Conservation (phyloP, 164 flowering plant species). For the Magnolia kwangsiensis region DNA sequence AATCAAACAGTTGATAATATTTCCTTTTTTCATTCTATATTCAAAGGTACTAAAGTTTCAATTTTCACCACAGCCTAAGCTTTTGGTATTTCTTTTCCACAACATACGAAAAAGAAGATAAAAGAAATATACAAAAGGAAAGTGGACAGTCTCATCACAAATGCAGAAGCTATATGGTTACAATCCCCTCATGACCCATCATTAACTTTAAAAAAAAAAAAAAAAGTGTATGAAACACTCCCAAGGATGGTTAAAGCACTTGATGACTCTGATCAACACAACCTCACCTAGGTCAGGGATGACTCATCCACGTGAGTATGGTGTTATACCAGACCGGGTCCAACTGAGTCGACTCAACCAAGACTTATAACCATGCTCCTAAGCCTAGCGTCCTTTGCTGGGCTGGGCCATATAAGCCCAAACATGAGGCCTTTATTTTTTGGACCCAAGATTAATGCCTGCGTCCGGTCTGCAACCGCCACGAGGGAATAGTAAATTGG, state of each 20-base stretch:
- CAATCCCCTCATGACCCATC: constrained; percentile 28
- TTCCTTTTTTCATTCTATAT: neutral
- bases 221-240: too few relatives aligned
- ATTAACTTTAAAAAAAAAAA: neutral
- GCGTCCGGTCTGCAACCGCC: too few relatives aligned
- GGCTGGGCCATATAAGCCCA: too few relatives aligned
- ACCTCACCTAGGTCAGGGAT: too few relatives aligned
- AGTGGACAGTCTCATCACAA: constrained; percentile 23
- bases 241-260: neutral
- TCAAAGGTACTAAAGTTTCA: neutral
- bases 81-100: constrained; percentile 1
- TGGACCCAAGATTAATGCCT: too few relatives aligned
- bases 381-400: too few relatives aligned
- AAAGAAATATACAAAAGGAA: constrained; percentile 12
- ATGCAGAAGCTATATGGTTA: constrained; percentile 10
- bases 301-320: too few relatives aligned
- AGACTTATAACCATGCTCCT: too few relatives aligned
- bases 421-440: too few relatives aligned
- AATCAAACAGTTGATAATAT: neutral
- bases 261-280: too few relatives aligned
- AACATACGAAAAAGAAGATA: neutral
- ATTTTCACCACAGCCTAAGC: constrained; percentile 6
- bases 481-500: too few relatives aligned
- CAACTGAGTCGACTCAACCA: neutral
- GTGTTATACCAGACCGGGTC: too few relatives aligned